Conservation (phyloP, 1,284 basidiomycete species). For the Earliella scabrosa region DNA sequence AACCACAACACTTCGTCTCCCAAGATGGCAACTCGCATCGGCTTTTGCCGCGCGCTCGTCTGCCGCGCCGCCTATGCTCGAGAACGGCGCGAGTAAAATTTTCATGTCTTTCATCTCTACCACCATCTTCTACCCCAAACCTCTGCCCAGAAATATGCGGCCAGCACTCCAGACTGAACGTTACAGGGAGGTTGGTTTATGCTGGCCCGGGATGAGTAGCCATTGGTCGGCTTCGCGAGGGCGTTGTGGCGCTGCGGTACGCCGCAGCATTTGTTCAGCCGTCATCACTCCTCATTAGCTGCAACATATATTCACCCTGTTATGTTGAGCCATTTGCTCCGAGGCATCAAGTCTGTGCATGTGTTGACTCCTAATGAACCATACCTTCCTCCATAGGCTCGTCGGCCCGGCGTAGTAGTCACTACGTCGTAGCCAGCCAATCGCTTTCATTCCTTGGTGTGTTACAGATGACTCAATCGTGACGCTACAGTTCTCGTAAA, state of each 20-base stretch:
- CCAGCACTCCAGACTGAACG: neutral
- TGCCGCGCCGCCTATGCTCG: neutral
- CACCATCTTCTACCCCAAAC: slow-evolving; percentile 3
- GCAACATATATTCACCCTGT: neutral
- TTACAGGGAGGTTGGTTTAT: too few relatives aligned
- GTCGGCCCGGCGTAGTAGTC: too few relatives aligned
- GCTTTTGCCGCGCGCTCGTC: neutral
- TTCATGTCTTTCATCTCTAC: slow-evolving; percentile 3
- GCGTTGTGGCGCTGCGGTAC: neutral
- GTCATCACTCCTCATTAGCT: neutral
- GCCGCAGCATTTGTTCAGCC: neutral
- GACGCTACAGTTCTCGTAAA: too few relatives aligned
- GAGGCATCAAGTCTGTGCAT: too few relatives aligned
- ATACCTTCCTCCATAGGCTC: too few relatives aligned
- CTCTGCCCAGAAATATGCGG: neutral
- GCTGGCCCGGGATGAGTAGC: too few relatives aligned
- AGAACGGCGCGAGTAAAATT: slow-evolving; percentile 3
- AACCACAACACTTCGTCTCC: neutral
- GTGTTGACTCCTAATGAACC: too few relatives aligned
- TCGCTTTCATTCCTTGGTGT: too few relatives aligned
- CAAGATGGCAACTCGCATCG: neutral
- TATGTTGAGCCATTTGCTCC: neutral
- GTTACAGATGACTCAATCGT: too few relatives aligned
- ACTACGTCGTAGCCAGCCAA: too few relatives aligned
- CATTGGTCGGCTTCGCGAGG: neutral